Base-by-base conservation (phyloP, 805 yeast genomes). In the Lipomyces sp. region DNA sequence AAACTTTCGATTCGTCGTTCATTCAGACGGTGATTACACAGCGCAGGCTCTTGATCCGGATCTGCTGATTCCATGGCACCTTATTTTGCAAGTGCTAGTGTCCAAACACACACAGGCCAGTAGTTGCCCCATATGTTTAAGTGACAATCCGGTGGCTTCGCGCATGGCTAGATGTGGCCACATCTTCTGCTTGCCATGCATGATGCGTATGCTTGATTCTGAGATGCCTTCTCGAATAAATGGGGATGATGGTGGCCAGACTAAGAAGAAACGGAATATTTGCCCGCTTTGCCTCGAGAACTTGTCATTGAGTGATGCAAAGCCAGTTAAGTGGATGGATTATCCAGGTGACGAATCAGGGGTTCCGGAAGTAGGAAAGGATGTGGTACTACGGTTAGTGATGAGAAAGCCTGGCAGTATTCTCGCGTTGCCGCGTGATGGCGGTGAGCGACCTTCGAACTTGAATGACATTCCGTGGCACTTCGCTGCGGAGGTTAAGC, bases 151-250 rank as follows among this genome's bases (percentile, higher is more conserved):
- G 13, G 85, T 90, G 18, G 97, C 98, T 0, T 98, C 99, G 1
- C 81, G 98, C 63, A 96, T 95, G 98, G 87, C 92, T 35, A 84
- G 87, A 11, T 95, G 99, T 79, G 99, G 99, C 4, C 99, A 95
- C 75, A 83, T 92, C 15, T 86, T 95, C 74, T 95, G 99, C 75
- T 82, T 86, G 63, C 86, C 92, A 13, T 95, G 99, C 76, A 77
- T 94, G 37, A 76, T 92, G 63, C 85, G 92, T 56, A 85, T 90
- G 73, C 79, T 91, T 55, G 89, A 85, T 48, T 86, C 87, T 24
- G 81, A 80, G 32, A 74, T 78, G 5, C 76, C 77, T 4, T 76
- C 74, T 33, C 75, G 75, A 56, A 74, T 78, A 10, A 34, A 30
- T 29, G 54, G 35, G 32, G 56, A 35, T 30, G 45, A 53, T 37